Conservation (phyloP, 1,284 basidiomycete genomes). For the Ganoderma multipileum region DNA sequence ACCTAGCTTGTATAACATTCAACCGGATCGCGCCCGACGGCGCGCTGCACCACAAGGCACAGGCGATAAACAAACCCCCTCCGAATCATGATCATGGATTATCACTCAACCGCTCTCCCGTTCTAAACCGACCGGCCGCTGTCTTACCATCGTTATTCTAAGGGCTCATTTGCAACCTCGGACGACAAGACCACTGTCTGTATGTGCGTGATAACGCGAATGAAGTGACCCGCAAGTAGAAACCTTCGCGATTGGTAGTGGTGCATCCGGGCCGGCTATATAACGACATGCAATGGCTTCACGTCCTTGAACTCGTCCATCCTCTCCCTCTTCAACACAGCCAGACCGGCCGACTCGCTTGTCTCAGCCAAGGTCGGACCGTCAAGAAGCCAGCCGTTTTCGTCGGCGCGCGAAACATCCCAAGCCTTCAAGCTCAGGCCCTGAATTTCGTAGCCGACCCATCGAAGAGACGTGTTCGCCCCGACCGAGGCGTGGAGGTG, state of each 20-base stretch:
- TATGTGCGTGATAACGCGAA: too few species aligned
- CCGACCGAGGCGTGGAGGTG: not conserved
- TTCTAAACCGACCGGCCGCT: too few species aligned
- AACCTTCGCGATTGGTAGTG: not conserved
- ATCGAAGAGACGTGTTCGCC: not conserved
- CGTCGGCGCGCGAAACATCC: not conserved
- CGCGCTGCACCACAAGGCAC: not conserved
- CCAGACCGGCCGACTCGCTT: not conserved
- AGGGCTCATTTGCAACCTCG: too few species aligned
- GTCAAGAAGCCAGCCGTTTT: not conserved
- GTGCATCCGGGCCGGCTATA: not conserved
- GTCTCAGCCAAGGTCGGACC: not conserved
- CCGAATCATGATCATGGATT: not conserved
- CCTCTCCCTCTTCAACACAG: not conserved
- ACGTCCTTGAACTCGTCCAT: not conserved
- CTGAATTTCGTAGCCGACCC: not conserved
- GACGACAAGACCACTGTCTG: too few species aligned
- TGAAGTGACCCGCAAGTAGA: too few species aligned
- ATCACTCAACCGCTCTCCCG: too few species aligned
- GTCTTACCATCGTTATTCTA: too few species aligned
- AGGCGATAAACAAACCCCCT: not conserved
- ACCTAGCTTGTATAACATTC: not conserved
- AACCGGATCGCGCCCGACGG: too few species aligned
- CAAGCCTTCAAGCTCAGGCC: not conserved
- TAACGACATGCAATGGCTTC: not conserved